Conservation (phyloP, 2,329 filamentous ascomycete species). For the Herpotrichia juniperi region DNA sequence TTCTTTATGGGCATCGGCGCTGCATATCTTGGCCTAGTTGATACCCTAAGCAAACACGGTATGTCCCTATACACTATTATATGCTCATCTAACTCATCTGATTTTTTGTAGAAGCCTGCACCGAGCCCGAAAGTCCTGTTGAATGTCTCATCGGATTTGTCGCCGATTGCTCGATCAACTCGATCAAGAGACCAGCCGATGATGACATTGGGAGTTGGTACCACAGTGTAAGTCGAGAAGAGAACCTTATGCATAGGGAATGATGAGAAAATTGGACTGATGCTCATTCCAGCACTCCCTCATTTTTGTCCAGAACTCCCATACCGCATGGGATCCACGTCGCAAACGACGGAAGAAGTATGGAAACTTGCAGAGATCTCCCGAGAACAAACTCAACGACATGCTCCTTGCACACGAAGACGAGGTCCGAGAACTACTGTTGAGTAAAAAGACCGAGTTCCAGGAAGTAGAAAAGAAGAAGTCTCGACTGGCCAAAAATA, state of each 20-base stretch:
- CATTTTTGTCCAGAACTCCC: constrained; percentile 77
- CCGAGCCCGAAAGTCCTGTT: constrained; percentile 60
- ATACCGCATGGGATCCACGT: constrained; percentile 73
- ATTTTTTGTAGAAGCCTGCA: constrained; percentile 59
- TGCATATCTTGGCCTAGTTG: constrained; percentile 81
- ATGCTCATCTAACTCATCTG: constrained; percentile 11
- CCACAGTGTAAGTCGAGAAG: constrained; percentile 59
- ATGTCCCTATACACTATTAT: constrained; percentile 23
- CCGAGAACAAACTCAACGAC: constrained; percentile 55
- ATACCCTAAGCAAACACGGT: constrained; percentile 80
- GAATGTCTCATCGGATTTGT: constrained; percentile 82
- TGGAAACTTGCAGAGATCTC: constrained; percentile 58
- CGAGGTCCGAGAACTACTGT: constrained; percentile 56
- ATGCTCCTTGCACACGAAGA: constrained; percentile 62
- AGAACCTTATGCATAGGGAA: neutral
- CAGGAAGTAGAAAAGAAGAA: constrained; percentile 26
- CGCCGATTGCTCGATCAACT: constrained; percentile 72
- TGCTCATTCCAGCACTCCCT: constrained; percentile 64
- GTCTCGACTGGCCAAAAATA: constrained; percentile 28
- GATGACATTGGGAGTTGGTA: constrained; percentile 87
- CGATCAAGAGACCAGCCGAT: constrained; percentile 67
- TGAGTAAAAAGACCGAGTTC: constrained; percentile 49
- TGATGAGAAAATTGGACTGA: neutral
- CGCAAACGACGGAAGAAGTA: constrained; percentile 64
- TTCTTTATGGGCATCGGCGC: constrained; percentile 90